Conservation (phyloP, 1,284 basidiomycete genomes). For the Ustilago tritici region DNA sequence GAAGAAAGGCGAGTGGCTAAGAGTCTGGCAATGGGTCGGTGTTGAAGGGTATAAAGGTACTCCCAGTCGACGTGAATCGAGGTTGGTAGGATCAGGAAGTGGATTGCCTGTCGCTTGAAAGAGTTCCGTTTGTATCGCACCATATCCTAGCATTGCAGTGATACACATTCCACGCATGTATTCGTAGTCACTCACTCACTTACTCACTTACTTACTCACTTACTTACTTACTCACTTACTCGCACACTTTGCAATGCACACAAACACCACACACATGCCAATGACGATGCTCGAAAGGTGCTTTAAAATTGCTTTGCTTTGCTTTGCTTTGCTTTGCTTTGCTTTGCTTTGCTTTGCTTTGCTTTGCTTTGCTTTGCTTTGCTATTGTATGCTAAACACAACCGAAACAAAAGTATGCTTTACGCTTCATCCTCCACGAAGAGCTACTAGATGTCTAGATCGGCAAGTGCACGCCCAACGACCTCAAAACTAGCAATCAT, state of each 20-base stretch:
- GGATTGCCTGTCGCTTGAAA: constrained; percentile 20
- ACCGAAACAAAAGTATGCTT: neutral
- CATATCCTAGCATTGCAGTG: neutral
- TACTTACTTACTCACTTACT: neutral
- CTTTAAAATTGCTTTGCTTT: neutral
- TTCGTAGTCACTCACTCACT: constrained; percentile 8
- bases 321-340: neutral
- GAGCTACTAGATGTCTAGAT: constrained; percentile 27
- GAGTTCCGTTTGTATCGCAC: neutral
- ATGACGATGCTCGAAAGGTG: neutral
- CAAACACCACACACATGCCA: neutral
- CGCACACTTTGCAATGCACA: neutral
- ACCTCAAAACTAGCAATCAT: constrained; percentile 97
- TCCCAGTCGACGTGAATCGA: neutral
- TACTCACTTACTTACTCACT: neutral
- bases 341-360: neutral
- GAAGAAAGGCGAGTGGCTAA: constrained; percentile 78
- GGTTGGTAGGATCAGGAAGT: neutral
- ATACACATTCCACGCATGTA: constrained; percentile 8
- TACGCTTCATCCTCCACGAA: neutral
- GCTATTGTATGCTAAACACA: neutral
- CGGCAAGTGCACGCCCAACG: constrained; percentile 64
- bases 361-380: neutral
- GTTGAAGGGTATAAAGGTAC: constrained; percentile 32
- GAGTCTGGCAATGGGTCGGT: constrained; percentile 74